Conservation (phyloP, 2,329 filamentous ascomycete species). For the Emericellopsis cladophorae region DNA sequence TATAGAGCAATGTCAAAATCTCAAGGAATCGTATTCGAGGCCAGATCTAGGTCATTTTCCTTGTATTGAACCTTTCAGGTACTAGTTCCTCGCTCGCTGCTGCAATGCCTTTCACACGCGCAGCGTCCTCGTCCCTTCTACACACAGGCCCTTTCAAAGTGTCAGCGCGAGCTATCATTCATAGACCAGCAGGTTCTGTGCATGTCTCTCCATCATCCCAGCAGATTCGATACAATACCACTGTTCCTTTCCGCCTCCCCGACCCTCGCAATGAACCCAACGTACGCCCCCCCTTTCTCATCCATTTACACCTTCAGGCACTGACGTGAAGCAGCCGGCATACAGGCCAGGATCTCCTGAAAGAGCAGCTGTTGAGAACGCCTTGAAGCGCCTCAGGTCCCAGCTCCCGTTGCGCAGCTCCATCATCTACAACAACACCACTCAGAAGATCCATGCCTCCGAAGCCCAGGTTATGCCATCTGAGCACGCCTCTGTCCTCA, state of each 20-base stretch:
- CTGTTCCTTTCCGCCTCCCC: neutral
- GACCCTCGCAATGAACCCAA: neutral
- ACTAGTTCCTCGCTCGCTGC: too few relatives aligned
- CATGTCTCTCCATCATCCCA: too few relatives aligned
- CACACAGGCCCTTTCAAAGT: too few relatives aligned
- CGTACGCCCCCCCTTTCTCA: neutral
- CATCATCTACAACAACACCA: slow-evolving; percentile 16
- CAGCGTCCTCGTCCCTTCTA: too few relatives aligned
- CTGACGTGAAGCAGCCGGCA: slow-evolving; percentile 9
- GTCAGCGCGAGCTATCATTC: too few relatives aligned
- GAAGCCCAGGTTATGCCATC: slow-evolving; percentile 11
- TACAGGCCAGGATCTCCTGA: slow-evolving; percentile 16
- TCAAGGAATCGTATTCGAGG: too few relatives aligned
- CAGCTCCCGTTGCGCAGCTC: slow-evolving; percentile 17
- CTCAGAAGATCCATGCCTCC: slow-evolving; percentile 11
- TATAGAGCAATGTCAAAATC: too few relatives aligned
- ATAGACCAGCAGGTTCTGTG: too few relatives aligned
- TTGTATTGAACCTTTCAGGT: too few relatives aligned
- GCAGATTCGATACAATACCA: neutral
- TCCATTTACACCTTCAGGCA: neutral
- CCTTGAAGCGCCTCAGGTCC: slow-evolving; percentile 4
- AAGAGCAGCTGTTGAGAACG: slow-evolving; percentile 7
- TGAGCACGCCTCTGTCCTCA: neutral
- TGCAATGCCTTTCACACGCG: too few relatives aligned
- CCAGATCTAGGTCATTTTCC: too few relatives aligned